A percentile compares a stretch with the other conserved stretches of the same genome.
phyloP scores from a whole-genome alignment of 495 filamentous ascomycete genomes.

The Pseudevernia furfuracea region DNA sequence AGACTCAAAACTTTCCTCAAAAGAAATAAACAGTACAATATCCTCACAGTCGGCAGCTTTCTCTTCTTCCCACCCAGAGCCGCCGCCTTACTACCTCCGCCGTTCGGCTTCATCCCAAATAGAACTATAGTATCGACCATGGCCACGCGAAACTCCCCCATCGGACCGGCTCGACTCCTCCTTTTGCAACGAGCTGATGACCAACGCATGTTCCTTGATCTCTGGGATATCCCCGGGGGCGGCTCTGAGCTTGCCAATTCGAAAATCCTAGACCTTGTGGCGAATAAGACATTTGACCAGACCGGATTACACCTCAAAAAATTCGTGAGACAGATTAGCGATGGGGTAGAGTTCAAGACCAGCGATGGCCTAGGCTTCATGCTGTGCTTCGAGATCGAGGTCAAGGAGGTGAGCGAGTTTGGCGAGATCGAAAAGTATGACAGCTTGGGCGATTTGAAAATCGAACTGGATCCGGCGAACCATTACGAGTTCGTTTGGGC shows the following conservation, averaged over 20 bases:
- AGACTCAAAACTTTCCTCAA: slow-evolving; percentile 33
- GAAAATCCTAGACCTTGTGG: slow-evolving; percentile 47
- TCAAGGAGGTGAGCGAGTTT: slow-evolving; percentile 14
- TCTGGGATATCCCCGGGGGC: slow-evolving; percentile 57
- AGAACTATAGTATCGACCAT: neutral
- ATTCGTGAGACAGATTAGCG: slow-evolving; percentile 40
- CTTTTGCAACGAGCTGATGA: slow-evolving; percentile 46
- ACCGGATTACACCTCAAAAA: slow-evolving; percentile 44
- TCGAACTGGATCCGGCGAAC: slow-evolving; percentile 35
- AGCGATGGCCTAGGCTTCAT: neutral
- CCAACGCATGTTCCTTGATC: slow-evolving; percentile 38
- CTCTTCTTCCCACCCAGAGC: slow-evolving; percentile 33
- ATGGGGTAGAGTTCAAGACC: slow-evolving; percentile 26
- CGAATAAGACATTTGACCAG: slow-evolving; percentile 52
- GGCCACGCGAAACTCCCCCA: neutral
- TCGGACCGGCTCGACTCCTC: slow-evolving; percentile 33
- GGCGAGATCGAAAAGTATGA: neutral
- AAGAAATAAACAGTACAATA: slow-evolving; percentile 32
- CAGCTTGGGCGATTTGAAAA: slow-evolving; percentile 30
- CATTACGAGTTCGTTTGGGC: slow-evolving; percentile 43
- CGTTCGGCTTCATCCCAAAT: neutral
- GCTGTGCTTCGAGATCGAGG: slow-evolving; percentile 26
- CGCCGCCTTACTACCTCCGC: neutral
- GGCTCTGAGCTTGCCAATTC: slow-evolving; percentile 39
- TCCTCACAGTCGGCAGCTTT: slow-evolving; percentile 36